Evolutionary conservation across 2,329 filamentous ascomycete species (phyloP).

Genomic region (Hymenotorrendiella dingleyae): DNA sequence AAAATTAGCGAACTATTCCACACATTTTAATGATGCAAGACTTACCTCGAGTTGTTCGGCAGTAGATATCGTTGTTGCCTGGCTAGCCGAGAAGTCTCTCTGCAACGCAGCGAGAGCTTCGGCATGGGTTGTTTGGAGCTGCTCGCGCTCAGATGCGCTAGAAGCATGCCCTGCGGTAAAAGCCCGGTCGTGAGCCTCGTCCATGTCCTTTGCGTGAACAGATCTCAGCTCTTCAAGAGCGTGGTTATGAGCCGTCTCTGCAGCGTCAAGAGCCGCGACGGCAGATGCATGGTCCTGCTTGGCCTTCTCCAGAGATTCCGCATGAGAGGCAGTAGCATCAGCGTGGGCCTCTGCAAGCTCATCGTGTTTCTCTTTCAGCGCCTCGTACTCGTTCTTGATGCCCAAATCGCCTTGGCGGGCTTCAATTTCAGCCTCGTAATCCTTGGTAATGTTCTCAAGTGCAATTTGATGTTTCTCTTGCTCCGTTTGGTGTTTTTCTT

Average conservation of each 20-base stretch:
- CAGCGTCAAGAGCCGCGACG: constrained; percentile 34
- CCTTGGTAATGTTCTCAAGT: constrained; percentile 51
- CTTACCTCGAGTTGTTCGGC: constrained; percentile 24
- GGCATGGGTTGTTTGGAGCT: constrained; percentile 48
- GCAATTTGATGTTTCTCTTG: constrained; percentile 52
- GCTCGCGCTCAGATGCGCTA: constrained; percentile 45
- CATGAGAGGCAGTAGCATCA: constrained; percentile 7
- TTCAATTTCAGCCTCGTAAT: constrained; percentile 61
- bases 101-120: constrained; percentile 37
- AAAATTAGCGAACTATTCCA: constrained; percentile 34
- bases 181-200: constrained; percentile 47
- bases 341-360: constrained; percentile 25
- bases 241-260: constrained; percentile 47
- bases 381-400: constrained; percentile 58
- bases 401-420: constrained; percentile 56
- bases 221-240: constrained; percentile 49
- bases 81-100: constrained; percentile 40
- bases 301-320: constrained; percentile 13
- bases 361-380: constrained; percentile 51
- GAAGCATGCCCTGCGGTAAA: constrained; percentile 42
- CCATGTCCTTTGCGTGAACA: constrained; percentile 53
- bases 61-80: constrained; percentile 14
- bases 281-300: constrained; percentile 26
- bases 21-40: constrained; percentile 13
- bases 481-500: constrained; percentile 47